phyloP scores from a whole-genome alignment of 2,329 filamentous ascomycete species.

The Amylocarpus encephaloides region DNA sequence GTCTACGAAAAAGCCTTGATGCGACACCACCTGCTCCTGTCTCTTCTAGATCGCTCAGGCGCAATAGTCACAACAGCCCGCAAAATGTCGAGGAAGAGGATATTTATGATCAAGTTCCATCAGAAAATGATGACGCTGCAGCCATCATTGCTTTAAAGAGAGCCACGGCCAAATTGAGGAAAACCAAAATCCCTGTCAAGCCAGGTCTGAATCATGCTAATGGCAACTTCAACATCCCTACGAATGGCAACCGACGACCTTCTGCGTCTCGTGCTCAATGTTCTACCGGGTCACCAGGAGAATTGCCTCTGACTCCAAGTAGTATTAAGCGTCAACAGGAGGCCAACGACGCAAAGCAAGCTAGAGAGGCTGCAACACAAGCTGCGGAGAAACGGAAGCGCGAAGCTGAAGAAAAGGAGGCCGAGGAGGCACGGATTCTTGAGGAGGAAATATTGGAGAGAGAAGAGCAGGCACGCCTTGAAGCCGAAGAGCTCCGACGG shows the following conservation, averaged over 20 bases:
- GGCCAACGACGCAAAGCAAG: constrained; percentile 16
- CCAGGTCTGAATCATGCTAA: constrained; percentile 15
- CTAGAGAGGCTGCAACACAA: constrained; percentile 3
- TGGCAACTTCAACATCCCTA: constrained; percentile 20
- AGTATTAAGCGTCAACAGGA: constrained; percentile 18
- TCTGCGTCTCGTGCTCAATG: constrained; percentile 9
- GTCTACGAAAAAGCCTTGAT: not conserved
- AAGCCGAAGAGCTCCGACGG: constrained; percentile 9
- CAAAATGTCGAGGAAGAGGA: constrained; percentile 14
- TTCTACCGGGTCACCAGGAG: constrained; percentile 6
- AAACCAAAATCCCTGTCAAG: constrained; percentile 12
- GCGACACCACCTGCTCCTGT: no score
- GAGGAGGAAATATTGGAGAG: constrained; percentile 9
- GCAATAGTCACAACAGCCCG: constrained; percentile 2
- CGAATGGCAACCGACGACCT: constrained; percentile 12
- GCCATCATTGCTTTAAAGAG: constrained; percentile 14
- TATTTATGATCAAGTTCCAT: constrained; percentile 25
- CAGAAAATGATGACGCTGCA: constrained; percentile 20
- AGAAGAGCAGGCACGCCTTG: constrained; percentile 12
- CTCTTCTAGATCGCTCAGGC: not conserved
- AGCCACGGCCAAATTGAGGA: constrained; percentile 15
- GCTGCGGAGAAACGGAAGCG: not conserved
- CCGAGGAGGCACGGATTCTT: constrained; percentile 12
- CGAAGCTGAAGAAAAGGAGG: constrained; percentile 12
- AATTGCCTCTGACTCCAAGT: constrained; percentile 24